Evolutionary conservation across 441 rosid species (phyloP), one percentile per base, ranked within the genome.

Genomic region (Pelargonium citronellum): DNA sequence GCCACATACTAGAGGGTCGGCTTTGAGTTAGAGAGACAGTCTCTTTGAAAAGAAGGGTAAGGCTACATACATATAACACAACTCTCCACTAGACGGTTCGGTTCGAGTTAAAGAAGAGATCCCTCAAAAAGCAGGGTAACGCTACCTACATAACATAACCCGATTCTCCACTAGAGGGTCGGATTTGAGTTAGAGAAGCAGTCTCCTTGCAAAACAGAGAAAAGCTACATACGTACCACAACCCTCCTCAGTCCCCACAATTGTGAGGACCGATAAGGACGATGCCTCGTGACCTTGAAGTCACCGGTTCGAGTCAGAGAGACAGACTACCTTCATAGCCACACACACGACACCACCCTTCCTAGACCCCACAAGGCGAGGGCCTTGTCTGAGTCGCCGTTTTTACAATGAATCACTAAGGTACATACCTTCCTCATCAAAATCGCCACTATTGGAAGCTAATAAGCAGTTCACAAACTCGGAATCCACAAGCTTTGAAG

Each of bases 381-480:
- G n/a, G n/a, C n/a, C n/a, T n/a, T n/a, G n/a, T n/a, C n/a, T n/a
- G n/a, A n/a, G n/a, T n/a, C n/a, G n/a, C n/a, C n/a, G n/a, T n/a
- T n/a, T n/a, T n/a, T 44, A 5, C 49, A 7, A 44, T 6, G n/a
- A 7, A 47, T 9, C 53, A 47, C 10, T 1, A 47, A 4, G 53
- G 53, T 1, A 69, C 85, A 57, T 47, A 87, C 87, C 94, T 80
- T 87, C 83, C 41, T 86, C 89, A 39, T 82, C 76, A 74, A 86
- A 79, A 58, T 84, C 81, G 55, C 74, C 83, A 70, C 69, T 67
- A 4, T 77, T 70, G 67, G 91, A 81, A 73, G 85, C 83, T 74
- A 95, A 74, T 74, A 95, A 79, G 77, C 93, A 81, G 83, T 83
- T 90, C 73, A 79, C 84, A 81, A 88, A 83, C 69, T 92, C 97